Evolutionary conservation across 805 yeast species (phyloP).

Genomic region (Candida takata): DNA sequence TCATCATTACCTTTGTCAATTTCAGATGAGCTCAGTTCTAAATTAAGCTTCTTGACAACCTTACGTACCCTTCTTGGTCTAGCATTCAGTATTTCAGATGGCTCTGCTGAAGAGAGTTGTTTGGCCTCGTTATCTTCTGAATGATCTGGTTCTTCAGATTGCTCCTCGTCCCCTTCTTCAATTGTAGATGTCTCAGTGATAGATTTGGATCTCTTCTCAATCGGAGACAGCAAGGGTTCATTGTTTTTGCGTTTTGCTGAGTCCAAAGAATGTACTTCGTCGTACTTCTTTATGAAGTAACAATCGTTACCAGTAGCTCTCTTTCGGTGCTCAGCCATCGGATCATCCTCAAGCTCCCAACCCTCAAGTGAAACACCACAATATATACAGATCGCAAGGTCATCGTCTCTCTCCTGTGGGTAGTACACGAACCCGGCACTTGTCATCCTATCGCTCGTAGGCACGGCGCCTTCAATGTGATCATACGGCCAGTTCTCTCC

Average conservation of each 20-base stretch:
- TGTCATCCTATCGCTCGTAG: constrained; percentile 38
- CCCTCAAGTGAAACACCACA: constrained; percentile 63
- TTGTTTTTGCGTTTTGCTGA: constrained; percentile 1
- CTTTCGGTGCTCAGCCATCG: constrained; percentile 48
- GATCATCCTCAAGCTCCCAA: constrained; percentile 65
- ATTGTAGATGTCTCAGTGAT: constrained; percentile 1
- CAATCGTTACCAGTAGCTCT: constrained; percentile 33
- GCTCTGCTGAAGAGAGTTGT: neutral
- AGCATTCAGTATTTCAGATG: neutral
- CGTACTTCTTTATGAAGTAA: constrained; percentile 22
- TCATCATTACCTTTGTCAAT: constrained; percentile 5
- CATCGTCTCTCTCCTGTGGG: constrained; percentile 42
- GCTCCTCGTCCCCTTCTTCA: constrained; percentile 3
- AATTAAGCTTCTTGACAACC: constrained; percentile 5
- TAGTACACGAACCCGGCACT: constrained; percentile 59
- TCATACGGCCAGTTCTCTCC: constrained; percentile 41
- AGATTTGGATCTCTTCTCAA: constrained; percentile 1
- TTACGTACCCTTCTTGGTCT: constrained; percentile 13
- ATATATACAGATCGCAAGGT: constrained; percentile 54
- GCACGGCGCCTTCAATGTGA: constrained; percentile 29
- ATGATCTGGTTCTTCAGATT: neutral
- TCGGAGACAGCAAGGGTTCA: neutral
- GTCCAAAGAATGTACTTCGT: constrained; percentile 1
- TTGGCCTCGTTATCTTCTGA: neutral
- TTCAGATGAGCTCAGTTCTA: constrained; percentile 5